Conservation (phyloP, 495 filamentous ascomycete species). For the Talaromyces liani region DNA sequence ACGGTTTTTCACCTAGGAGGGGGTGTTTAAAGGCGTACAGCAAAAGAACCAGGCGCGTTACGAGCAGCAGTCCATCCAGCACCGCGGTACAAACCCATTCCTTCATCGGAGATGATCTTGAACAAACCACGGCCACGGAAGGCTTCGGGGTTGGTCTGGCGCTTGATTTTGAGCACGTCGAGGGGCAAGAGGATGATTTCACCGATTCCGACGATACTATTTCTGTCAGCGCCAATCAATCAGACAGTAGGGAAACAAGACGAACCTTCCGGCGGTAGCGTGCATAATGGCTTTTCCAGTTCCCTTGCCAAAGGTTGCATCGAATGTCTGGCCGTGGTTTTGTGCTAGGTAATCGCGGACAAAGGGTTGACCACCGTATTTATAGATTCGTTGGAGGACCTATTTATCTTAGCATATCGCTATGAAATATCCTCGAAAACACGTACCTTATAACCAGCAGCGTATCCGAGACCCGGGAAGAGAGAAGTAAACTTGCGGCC, state of each 20-base stretch:
- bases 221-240: too few relatives aligned
- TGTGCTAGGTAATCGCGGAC: constrained; percentile 81
- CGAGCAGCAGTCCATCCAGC: constrained; percentile 97
- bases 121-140: constrained; percentile 91
- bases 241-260: too few relatives aligned
- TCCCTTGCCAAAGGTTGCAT: constrained; percentile 85
- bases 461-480: constrained; percentile 95
- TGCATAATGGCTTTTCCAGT: constrained; percentile 98
- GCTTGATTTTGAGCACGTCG: constrained; percentile 98
- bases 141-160: constrained; percentile 97
- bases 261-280: constrained; percentile 83
- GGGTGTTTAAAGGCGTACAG: constrained; percentile 58
- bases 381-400: constrained; percentile 94
- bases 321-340: constrained; percentile 76
- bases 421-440: neutral
- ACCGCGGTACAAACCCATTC: constrained; percentile 90
- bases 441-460: constrained; percentile 90
- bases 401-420: constrained; percentile 15
- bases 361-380: constrained; percentile 97
- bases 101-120: constrained; percentile 86
- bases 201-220: constrained; percentile 87
- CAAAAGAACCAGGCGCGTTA: constrained; percentile 95
- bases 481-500: constrained; percentile 84
- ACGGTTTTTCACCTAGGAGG: too few relatives aligned
- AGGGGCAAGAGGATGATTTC: constrained; percentile 93